phyloP scores from a whole-genome alignment of 23 red algal species.

The Gracilaria domingensis region DNA sequence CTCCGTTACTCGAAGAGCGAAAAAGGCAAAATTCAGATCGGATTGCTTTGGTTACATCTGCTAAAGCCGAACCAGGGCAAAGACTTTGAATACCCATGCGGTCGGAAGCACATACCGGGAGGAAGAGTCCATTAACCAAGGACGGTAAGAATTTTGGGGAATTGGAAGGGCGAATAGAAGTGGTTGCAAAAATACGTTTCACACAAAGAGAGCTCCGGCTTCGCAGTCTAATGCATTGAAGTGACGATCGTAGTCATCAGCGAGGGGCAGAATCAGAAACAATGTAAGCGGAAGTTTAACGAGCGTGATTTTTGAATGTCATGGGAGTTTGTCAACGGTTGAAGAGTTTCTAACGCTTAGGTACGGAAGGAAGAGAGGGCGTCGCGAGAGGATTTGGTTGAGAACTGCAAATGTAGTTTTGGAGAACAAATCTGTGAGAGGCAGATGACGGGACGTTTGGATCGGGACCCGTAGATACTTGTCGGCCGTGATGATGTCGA shows the following conservation, averaged over 20 bases:
- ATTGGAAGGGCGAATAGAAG: background rate
- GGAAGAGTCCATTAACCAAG: background rate
- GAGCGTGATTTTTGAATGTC: background rate
- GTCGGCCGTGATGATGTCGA: background rate
- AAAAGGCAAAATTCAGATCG: background rate
- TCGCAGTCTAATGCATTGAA: background rate
- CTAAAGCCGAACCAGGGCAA: too few relatives aligned
- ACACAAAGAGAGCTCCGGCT: background rate
- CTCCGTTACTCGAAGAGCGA: background rate
- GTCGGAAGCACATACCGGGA: background rate
- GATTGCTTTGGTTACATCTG: too few relatives aligned
- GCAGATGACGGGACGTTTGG: background rate
- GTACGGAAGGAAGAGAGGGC: background rate
- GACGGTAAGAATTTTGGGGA: background rate
- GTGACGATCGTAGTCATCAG: too few relatives aligned
- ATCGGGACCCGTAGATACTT: background rate
- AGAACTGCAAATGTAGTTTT: background rate
- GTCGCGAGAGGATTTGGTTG: background rate
- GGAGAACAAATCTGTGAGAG: too few relatives aligned
- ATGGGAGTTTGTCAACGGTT: background rate
- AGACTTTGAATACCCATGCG: too few relatives aligned
- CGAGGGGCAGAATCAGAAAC: background rate
- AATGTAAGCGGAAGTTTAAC: conserved; percentile 2
- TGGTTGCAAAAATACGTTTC: conserved; percentile 13
- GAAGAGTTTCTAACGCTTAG: background rate